Base-by-base conservation (phyloP, 129 eudicot species). In the Lonicera japonica region DNA sequence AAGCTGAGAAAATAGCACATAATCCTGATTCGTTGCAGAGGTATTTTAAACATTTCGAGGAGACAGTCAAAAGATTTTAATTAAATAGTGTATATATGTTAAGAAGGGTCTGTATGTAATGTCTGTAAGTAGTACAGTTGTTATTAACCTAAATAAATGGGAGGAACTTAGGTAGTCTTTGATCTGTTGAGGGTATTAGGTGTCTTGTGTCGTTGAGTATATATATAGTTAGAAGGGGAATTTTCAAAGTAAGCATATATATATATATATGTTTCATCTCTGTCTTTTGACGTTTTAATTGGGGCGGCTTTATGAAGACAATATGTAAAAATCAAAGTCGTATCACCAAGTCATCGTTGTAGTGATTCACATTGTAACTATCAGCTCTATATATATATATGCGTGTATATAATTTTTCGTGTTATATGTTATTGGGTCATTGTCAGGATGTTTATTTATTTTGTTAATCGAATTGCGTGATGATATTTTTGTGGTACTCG, bases 191-290 rank as follows among this genome's bases (percentile, higher is more conserved):
- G 34, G n/a, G 55, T 70, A 40, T n/a, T n/a, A 29, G 66, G 65
- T 73, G 60, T 64, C 70, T 70, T 60, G 66, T 80, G 71, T 54
- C 79, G 87, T 82, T 82, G 80, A 74, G 20, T 55, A 47, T 39
- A 21, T 5, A 60, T 79, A 82, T 45, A 64, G 63, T 75, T 68
- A 61, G 71, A n/a, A 70, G 71, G 72, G 77, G 78, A 60, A 22
- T 58, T 13, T 60, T 69, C 25, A 41, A 47, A 53, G 45, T 47
- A 64, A 56, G 36, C 2, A 29, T 29, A 29, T 29, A 6, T 29
- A 1, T 29, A 1, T 29, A 29, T 29, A 29, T 29, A 1, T 29
- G 36, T 72, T 58, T 66, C 67, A n/a, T n/a, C n/a, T n/a, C n/a
- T n/a, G n/a, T 56, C 19, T 68, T 61, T 71, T 66, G 53, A 58